A percentile compares a stretch with the other conserved stretches of the same genome.
These are phyloP conservation scores for Alternaria novae-zelandiae DNA, from an alignment of 2,329 filamentous ascomycete genomes.

Conservation along the genomic window DNA sequence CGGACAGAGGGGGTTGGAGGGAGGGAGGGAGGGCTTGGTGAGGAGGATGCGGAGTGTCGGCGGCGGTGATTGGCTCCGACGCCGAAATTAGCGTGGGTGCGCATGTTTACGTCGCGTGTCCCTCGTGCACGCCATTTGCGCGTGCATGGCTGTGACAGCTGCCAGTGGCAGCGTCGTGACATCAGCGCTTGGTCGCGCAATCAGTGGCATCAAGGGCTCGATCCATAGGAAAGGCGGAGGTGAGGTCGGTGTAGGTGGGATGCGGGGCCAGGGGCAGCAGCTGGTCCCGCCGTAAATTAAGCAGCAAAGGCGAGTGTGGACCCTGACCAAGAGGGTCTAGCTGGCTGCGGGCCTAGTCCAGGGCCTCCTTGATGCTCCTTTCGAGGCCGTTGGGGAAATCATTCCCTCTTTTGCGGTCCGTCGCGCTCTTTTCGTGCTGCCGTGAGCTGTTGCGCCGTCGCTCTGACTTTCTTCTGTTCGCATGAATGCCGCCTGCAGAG, in stretches of 20 bases:
- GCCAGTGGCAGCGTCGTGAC: not conserved
- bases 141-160: not conserved
- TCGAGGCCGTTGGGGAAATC: conserved; percentile 2
- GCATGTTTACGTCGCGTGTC: not conserved
- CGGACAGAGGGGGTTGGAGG: not conserved
- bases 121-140: not conserved
- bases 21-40: not conserved
- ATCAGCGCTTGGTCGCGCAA: conserved; percentile 1
- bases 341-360: conserved; percentile 6
- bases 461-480: conserved; percentile 1
- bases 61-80: not conserved
- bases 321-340: conserved; percentile 14
- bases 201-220: not conserved
- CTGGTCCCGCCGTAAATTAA: conserved; percentile 18
- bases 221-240: conserved; percentile 1
- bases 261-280: conserved; percentile 18
- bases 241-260: conserved; percentile 4
- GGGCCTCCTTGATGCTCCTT: conserved; percentile 29
- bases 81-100: not conserved
- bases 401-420: conserved; percentile 6
- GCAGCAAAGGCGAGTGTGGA: conserved; percentile 16
- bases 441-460: not conserved
- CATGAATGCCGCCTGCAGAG: not conserved
- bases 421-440: conserved; percentile 8
- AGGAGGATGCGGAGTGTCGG: not conserved